A percentile compares a stretch with the other conserved stretches of the same genome.
Evolutionary conservation across 306 rosid species (phyloP).

Genomic region (Sesbania bispinosa): DNA sequence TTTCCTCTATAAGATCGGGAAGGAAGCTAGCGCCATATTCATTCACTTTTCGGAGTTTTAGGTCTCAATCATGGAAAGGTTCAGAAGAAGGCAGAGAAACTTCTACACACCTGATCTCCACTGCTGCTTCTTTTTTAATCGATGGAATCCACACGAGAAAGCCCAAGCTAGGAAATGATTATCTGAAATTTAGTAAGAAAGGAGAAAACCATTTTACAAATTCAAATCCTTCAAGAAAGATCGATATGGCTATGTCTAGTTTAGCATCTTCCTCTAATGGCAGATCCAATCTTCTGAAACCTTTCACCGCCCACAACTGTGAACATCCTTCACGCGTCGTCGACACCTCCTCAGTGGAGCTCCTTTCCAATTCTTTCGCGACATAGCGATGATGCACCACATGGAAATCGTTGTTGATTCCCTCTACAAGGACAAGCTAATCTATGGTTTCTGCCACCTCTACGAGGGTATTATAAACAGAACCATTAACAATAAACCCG

Average conservation of each 20-base stretch:
- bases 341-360: constrained; percentile 57
- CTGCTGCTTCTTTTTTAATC: no score
- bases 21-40: no score
- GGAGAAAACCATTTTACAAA: no score
- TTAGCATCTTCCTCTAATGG: constrained; percentile 28
- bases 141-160: no score
- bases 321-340: constrained; percentile 75
- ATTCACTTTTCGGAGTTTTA: no score
- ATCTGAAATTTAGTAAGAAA: no score
- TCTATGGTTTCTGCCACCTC: constrained; percentile 91
- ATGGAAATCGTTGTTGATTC: constrained; percentile 98
- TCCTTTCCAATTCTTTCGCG: constrained; percentile 60
- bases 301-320: constrained; percentile 71
- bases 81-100: no score
- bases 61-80: no score
- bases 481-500: constrained; percentile 75
- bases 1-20: no score
- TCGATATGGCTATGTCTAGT: constrained; percentile 59
- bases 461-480: constrained; percentile 87
- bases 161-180: no score
- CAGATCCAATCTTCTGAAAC: constrained; percentile 43
- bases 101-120: no score
- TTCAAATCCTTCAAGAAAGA: no score
- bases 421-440: constrained; percentile 86
- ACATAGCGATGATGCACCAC: constrained; percentile 81